These are phyloP conservation scores for Aspergillus unguis DNA, from an alignment of 2,329 filamentous ascomycete species.

Conservation along the genomic window DNA sequence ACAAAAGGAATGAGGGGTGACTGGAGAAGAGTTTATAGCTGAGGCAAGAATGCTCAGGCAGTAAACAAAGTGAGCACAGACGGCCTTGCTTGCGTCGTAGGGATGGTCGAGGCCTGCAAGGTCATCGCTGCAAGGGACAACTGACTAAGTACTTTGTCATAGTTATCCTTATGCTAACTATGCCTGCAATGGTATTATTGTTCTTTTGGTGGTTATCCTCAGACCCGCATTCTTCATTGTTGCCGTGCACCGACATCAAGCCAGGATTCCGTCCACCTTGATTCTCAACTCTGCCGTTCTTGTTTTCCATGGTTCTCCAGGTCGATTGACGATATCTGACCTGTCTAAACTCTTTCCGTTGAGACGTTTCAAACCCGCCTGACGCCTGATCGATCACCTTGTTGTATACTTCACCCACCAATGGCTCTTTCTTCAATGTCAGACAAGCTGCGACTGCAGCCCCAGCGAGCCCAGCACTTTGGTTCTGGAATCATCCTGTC, in stretches of 20 bases:
- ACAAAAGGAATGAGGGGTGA: not conserved
- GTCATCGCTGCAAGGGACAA: too few species aligned
- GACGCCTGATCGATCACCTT: conserved; percentile 1
- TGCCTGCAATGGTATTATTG: too few species aligned
- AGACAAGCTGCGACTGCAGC: not conserved
- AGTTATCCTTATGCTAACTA: too few species aligned
- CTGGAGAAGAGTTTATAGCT: conserved; percentile 37
- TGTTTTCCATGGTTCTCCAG: not conserved
- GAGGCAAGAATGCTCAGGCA: conserved; percentile 17
- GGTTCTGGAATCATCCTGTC: too few species aligned
- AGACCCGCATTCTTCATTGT: too few species aligned
- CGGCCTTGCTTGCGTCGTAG: too few species aligned
- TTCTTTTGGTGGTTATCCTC: too few species aligned
- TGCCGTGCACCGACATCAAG: too few species aligned
- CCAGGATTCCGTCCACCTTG: not conserved
- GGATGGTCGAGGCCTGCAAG: too few species aligned
- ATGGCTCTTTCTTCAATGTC: not conserved
- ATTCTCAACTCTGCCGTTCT: not conserved
- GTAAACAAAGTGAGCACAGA: conserved; percentile 26
- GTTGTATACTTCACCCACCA: not conserved
- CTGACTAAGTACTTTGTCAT: too few species aligned
- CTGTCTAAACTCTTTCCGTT: conserved; percentile 9
- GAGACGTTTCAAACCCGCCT: conserved; percentile 3
- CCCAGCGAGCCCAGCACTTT: too few species aligned
- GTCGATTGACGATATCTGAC: not conserved